phyloP scores from a whole-genome alignment of 2,329 filamentous ascomycete species.

The Chrysoporthe puriensis region DNA sequence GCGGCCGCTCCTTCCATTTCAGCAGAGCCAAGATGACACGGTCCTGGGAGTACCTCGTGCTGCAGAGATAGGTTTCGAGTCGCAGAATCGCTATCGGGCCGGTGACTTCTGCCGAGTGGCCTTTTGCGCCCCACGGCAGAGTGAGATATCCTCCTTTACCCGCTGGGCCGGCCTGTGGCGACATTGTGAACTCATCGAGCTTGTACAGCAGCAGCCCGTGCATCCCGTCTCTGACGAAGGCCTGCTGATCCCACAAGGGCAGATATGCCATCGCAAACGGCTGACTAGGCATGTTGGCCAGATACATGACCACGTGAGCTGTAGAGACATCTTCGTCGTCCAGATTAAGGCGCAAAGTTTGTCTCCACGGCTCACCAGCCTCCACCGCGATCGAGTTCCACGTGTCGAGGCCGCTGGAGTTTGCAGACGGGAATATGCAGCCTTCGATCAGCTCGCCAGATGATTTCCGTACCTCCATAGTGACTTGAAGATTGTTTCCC shows the following conservation, averaged over 20 bases:
- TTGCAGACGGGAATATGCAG: conserved; percentile 87
- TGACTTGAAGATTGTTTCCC: conserved; percentile 81
- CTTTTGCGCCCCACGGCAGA: conserved; percentile 75
- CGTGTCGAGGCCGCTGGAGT: conserved; percentile 75
- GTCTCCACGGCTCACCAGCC: conserved; percentile 81
- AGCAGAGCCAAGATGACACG: conserved; percentile 81
- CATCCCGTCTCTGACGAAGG: conserved; percentile 83
- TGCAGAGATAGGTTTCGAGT: conserved; percentile 86
- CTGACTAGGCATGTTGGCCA: conserved; percentile 83
- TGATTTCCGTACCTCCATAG: conserved; percentile 80
- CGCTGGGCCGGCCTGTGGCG: conserved; percentile 58
- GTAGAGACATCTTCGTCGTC: conserved; percentile 78
- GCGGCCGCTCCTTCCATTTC: conserved; percentile 79
- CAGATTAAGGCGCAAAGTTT: conserved; percentile 82
- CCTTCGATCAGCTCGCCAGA: conserved; percentile 82
- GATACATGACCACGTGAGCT: conserved; percentile 85
- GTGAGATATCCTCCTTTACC: conserved; percentile 87
- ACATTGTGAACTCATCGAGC: conserved; percentile 87
- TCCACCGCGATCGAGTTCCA: conserved; percentile 87
- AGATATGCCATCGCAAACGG: conserved; percentile 93
- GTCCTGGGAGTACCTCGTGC: conserved; percentile 93
- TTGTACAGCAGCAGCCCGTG: conserved; percentile 85
- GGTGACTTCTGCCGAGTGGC: conserved; percentile 72
- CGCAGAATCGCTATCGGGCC: conserved; percentile 80
- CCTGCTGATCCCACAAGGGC: conserved; percentile 89